Base-by-base conservation (phyloP, 2,329 filamentous ascomycete species). In the Penicillium sp. region DNA sequence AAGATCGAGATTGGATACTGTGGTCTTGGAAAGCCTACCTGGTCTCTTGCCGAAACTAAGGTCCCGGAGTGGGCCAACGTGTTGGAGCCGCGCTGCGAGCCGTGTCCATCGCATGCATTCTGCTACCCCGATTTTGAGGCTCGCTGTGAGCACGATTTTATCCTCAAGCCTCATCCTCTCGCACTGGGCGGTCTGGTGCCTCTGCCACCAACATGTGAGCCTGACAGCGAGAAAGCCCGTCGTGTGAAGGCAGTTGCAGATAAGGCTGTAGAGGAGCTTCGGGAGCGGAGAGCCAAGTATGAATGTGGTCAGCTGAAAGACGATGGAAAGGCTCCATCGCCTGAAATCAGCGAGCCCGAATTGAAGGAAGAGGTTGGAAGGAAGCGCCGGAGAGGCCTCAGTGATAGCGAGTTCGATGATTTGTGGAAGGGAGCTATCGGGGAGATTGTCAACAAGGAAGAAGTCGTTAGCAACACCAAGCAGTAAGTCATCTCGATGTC, bases 1-100 rank as follows among this genome's bases (percentile, higher is more conserved):
- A 97, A 97, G 76, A 75, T 95, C n/a, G 86, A 88, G 13, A 88
- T 97, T 16, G 93, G 94, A 27, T 98, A 95, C 64, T 98, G 93
- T 65, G 89, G 90, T 10, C 79, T 95, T 43, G 93, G 86, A 20
- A 80, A 84, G 43, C 75, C 81, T 39, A 79, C 77, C 6, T 77
- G 74, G 55, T 76, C 75, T 16, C 62, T 84, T 43, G 74, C 77
- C 9, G 78, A 82, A 24, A 74, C 85, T 10, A 76, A 80, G 20
- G 74, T 95, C 14, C 90, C 91, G 3, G 82, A 87, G 38, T 87
- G 82, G 76, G 76, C 87, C 7, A 75, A 82, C 40, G 74, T 82
- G 8, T 70, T 90, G 4, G 76, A 89, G 24, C 91, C 91, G 10
- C 78, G 86, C 57, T 98, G 93, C 66, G 91, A 97, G 65, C 84